phyloP scores from a whole-genome alignment of 139 green algal species.

The Desmodesmus armatus region DNA sequence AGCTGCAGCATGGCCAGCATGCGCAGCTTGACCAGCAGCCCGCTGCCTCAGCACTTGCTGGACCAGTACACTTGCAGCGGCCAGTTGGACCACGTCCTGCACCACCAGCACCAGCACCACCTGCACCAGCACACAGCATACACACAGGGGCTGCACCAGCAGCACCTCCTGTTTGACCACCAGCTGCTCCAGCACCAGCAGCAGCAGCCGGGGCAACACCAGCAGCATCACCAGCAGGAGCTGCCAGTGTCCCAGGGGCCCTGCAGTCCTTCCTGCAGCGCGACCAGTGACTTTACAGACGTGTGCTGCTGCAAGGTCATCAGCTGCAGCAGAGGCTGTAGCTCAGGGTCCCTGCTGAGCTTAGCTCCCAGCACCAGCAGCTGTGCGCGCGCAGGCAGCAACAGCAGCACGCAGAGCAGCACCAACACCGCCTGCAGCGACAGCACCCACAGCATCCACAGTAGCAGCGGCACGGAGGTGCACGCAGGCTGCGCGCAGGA shows the following conservation, averaged over 20 bases:
- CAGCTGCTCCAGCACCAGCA: neutral
- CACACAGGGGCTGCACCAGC: neutral
- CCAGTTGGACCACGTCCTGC: neutral
- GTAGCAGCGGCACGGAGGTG: neutral
- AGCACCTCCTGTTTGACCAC: slow-evolving; percentile 7
- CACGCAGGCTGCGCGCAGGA: neutral
- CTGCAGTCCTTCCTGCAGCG: no score
- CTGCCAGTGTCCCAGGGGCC: no score
- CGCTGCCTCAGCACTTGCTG: neutral
- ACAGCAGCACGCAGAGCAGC: neutral
- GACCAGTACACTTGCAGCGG: neutral
- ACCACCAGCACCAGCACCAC: neutral
- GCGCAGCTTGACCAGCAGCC: no score
- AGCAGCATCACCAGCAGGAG: no score
- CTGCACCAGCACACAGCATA: slow-evolving; percentile 2
- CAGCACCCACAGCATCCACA: neutral
- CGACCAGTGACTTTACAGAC: no score
- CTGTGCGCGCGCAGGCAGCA: no score
- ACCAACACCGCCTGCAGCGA: neutral
- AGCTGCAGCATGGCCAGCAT: slow-evolving; percentile 13
- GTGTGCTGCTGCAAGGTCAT: no score
- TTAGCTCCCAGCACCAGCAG: no score
- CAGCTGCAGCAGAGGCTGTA: no score
- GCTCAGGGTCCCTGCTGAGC: no score
- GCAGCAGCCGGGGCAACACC: slow-evolving; percentile 12